Evolutionary conservation across 768 basidiomycete species (phyloP).

Genomic region (Amanita muscaria): DNA sequence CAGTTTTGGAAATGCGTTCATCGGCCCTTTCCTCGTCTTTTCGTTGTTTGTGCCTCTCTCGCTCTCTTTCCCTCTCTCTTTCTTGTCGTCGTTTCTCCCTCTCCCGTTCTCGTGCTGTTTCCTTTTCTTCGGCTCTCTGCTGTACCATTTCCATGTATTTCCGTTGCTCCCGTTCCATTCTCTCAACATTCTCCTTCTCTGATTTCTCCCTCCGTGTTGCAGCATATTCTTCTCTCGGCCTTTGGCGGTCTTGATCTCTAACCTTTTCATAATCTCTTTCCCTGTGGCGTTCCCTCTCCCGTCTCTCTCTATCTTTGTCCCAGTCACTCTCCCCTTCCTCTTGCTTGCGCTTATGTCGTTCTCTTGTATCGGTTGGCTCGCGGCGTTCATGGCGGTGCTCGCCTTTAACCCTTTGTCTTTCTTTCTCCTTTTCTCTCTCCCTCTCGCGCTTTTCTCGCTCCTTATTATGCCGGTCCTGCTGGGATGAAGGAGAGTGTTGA

Average conservation of each 20-base stretch:
- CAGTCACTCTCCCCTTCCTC: constrained; percentile 11
- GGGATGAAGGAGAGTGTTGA: constrained; percentile 14
- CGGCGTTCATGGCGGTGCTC: constrained; percentile 11
- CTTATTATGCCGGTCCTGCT: constrained; percentile 10
- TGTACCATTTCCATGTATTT: constrained; percentile 4
- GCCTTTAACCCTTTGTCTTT: constrained; percentile 11
- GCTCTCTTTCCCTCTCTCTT: constrained; percentile 15
- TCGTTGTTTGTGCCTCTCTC: constrained; percentile 11
- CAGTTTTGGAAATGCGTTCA: constrained; percentile 8
- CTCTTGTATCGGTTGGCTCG: constrained; percentile 10
- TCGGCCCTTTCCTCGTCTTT: constrained; percentile 25
- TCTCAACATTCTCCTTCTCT: constrained; percentile 1
- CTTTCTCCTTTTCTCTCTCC: constrained; percentile 11
- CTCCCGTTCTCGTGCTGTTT: constrained; percentile 15
- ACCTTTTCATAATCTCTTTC: constrained; percentile 6
- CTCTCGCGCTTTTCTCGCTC: constrained; percentile 14
- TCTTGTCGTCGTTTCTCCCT: constrained; percentile 16
- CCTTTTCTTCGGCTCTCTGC: constrained; percentile 14
- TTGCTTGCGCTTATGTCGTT: constrained; percentile 4
- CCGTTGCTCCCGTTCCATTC: constrained; percentile 4
- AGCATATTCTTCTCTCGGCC: constrained; percentile 8
- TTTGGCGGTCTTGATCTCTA: constrained; percentile 8
- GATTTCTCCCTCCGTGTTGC: constrained; percentile 8
- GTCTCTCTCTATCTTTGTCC: constrained; percentile 14
- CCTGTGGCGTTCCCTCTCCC: constrained; percentile 11